phyloP scores from a whole-genome alignment of 257 asterid genomes.

The Capsicum chinense region DNA sequence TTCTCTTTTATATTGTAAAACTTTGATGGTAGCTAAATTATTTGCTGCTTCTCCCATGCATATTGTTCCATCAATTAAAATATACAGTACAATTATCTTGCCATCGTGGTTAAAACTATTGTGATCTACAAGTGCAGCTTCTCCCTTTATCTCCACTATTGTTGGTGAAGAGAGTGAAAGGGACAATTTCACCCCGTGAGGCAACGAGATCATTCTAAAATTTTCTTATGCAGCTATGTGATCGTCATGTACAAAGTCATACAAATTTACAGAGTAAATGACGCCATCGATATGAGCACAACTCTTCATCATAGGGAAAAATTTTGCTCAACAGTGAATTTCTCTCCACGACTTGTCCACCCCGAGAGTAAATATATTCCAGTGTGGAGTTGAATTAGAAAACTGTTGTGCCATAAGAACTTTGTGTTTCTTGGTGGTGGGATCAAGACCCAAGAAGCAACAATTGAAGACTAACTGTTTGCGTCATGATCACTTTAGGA shows the following conservation, averaged over 20 bases:
- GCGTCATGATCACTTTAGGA: not conserved
- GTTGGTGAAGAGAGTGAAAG: not conserved
- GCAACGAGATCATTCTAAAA: not conserved
- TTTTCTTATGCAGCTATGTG: not conserved
- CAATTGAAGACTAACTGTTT: too few relatives aligned
- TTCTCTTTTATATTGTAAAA: not conserved
- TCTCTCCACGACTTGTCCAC: not conserved
- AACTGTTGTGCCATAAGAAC: not conserved
- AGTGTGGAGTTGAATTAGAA: not conserved
- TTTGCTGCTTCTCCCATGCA: not conserved
- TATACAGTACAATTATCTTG: not conserved
- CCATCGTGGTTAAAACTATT: not conserved
- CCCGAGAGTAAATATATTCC: not conserved
- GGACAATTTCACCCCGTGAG: not conserved
- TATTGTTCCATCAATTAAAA: not conserved
- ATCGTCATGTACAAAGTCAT: not conserved
- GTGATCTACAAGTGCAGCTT: not conserved
- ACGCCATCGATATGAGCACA: not conserved
- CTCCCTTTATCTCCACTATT: not conserved
- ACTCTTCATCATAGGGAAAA: not conserved
- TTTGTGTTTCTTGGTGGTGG: not conserved
- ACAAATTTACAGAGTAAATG: not conserved
- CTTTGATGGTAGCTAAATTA: not conserved
- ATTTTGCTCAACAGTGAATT: not conserved
- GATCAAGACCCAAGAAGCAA: too few relatives aligned